Percentiles rank a stretch among this genome's conserved stretches.
Conservation (phyloP, 805 yeast genomes). For the Suhomyces emberorum region DNA sequence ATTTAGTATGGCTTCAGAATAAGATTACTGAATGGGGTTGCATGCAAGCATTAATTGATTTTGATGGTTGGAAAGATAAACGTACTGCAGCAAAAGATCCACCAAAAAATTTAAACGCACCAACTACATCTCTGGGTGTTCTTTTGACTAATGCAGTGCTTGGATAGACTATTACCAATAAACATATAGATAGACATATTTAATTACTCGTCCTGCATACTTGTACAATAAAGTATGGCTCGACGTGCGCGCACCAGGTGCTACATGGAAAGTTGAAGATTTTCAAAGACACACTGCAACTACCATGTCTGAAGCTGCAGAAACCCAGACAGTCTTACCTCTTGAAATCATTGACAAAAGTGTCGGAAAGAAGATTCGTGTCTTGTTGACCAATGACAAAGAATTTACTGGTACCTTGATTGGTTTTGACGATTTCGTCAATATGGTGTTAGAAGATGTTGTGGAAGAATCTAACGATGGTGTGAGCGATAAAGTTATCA, state of each 20-base stretch:
- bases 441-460: constrained; percentile 82
- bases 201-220: too few relatives aligned
- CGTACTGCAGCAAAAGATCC: constrained; percentile 2
- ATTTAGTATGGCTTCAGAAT: constrained; percentile 87
- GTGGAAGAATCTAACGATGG: constrained; percentile 52
- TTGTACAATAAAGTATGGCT: too few relatives aligned
- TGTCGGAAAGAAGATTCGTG: constrained; percentile 76
- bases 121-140: too few relatives aligned
- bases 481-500: constrained; percentile 40
- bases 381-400: constrained; percentile 56
- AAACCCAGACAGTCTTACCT: constrained; percentile 46
- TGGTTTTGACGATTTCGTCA: constrained; percentile 95
- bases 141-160: too few relatives aligned
- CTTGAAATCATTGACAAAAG: constrained; percentile 85
- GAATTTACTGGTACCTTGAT: constrained; percentile 87
- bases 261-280: too few relatives aligned
- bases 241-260: too few relatives aligned
- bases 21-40: constrained; percentile 98
- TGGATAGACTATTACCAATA: too few relatives aligned
- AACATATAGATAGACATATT: too few relatives aligned
- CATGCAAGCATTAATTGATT: constrained; percentile 96
- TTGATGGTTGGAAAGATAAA: constrained; percentile 76
- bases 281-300: too few relatives aligned
- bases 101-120: too few relatives aligned
- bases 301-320: constrained; percentile 1